phyloP scores from a whole-genome alignment of 2,329 filamentous ascomycete genomes.

The Fusarium annulatum region DNA sequence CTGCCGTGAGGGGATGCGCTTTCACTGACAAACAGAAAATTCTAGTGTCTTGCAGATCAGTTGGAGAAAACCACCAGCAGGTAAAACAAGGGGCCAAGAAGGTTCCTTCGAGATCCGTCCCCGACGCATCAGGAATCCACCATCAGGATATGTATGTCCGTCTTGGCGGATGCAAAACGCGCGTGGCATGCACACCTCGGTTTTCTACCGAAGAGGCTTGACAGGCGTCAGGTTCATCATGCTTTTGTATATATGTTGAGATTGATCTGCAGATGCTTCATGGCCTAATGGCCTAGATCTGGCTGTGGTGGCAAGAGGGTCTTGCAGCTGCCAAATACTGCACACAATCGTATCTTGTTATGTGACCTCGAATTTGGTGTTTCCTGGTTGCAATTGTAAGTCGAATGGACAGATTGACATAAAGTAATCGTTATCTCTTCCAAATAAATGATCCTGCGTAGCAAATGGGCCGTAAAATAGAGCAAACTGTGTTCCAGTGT shows the following conservation, averaged over 20 bases:
- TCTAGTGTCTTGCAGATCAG: neutral
- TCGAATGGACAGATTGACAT: fast-evolving
- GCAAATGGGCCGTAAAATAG: neutral
- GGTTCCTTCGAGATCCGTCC: neutral
- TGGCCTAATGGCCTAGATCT: fast-evolving
- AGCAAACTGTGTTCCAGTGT: neutral
- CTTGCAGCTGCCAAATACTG: fast-evolving
- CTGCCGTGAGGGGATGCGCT: neutral
- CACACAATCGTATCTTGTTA: fast-evolving
- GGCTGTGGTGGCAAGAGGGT: fast-evolving
- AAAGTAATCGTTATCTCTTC: fast-evolving
- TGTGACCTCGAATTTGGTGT: neutral
- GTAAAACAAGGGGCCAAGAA: neutral
- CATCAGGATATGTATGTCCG: neutral
- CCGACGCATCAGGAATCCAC: neutral
- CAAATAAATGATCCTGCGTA: neutral
- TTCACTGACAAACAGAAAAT: neutral
- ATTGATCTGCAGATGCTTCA: neutral
- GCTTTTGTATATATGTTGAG: fast-evolving
- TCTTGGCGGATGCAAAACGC: neutral
- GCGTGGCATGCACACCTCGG: neutral
- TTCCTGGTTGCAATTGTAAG: neutral
- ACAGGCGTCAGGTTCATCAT: fast-evolving
- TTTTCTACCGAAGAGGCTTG: neutral
- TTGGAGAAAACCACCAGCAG: neutral